Percentiles rank a stretch among this genome's conserved stretches.
phyloP scores from a whole-genome alignment of 257 asterid genomes.

The Solanum lycopersicoides region DNA sequence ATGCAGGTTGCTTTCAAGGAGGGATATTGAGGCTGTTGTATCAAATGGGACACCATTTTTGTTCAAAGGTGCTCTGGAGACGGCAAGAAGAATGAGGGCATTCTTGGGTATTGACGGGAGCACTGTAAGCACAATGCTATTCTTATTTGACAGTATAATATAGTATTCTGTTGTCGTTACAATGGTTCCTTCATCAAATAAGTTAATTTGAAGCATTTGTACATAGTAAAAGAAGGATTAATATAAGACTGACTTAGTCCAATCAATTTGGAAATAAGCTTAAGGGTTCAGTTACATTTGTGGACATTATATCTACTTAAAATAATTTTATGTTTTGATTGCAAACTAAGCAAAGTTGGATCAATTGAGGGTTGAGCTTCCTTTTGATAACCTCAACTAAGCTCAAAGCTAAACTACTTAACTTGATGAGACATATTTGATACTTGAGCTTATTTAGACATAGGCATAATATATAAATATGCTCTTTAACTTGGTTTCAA shows the following conservation, averaged over 20 bases:
- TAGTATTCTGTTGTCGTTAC: background rate
- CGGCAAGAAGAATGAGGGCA: slow-evolving; percentile 64
- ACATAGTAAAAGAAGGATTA: background rate
- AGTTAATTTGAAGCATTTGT: background rate
- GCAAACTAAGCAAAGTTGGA: background rate
- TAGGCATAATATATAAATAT: too few species aligned
- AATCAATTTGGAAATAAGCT: background rate
- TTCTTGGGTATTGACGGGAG: slow-evolving; percentile 56
- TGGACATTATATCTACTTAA: background rate
- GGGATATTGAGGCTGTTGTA: slow-evolving; percentile 62
- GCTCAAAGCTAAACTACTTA: background rate
- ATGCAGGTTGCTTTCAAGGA: slow-evolving; percentile 64
- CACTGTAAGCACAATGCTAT: slow-evolving; percentile 28
- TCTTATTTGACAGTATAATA: background rate
- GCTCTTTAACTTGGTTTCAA: too few species aligned
- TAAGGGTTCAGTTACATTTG: background rate
- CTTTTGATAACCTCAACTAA: background rate
- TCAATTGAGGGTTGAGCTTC: background rate
- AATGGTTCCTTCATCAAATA: background rate
- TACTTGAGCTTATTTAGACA: background rate
- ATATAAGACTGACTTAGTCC: background rate
- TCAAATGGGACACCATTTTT: slow-evolving; percentile 84
- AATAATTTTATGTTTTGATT: background rate
- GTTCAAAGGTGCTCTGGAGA: slow-evolving; percentile 71
- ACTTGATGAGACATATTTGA: background rate